A percentile compares a stretch with the other conserved stretches of the same genome.
phyloP scores from a whole-genome alignment of 495 filamentous ascomycete genomes.

The Penicillium robsamsonii region DNA sequence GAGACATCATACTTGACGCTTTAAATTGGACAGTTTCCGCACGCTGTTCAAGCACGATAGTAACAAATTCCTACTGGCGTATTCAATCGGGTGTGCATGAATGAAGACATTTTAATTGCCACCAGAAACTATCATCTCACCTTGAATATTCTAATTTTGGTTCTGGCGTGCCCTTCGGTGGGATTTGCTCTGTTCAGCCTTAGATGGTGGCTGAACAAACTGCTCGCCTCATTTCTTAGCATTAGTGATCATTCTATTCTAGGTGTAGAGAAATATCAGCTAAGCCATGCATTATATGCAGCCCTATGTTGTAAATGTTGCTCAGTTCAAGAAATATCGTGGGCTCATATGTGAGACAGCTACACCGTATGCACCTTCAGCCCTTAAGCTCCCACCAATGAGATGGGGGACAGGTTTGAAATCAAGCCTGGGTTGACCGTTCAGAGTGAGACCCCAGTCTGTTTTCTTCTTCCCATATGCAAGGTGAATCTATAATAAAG shows the following conservation, averaged over 20 bases:
- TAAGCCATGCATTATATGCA: neutral
- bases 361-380: neutral
- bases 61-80: no score
- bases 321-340: neutral
- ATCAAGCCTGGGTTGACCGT: neutral
- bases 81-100: no score
- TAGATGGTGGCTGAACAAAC: neutral
- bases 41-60: no score
- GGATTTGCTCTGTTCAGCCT: neutral
- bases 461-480: conserved; percentile 4
- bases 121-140: no score
- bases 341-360: neutral
- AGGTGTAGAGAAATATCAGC: neutral
- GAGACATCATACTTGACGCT: no score
- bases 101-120: no score
- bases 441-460: neutral
- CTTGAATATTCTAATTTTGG: no score
- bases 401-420: neutral
- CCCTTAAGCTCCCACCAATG: neutral
- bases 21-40: no score
- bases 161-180: neutral
- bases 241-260: neutral
- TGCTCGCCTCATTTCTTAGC: neutral
- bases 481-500: conserved; percentile 8
- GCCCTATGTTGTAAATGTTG: neutral